These are phyloP conservation scores for Rhodocollybia butyracea DNA, from an alignment of 768 basidiomycete genomes.

Conservation along the genomic window DNA sequence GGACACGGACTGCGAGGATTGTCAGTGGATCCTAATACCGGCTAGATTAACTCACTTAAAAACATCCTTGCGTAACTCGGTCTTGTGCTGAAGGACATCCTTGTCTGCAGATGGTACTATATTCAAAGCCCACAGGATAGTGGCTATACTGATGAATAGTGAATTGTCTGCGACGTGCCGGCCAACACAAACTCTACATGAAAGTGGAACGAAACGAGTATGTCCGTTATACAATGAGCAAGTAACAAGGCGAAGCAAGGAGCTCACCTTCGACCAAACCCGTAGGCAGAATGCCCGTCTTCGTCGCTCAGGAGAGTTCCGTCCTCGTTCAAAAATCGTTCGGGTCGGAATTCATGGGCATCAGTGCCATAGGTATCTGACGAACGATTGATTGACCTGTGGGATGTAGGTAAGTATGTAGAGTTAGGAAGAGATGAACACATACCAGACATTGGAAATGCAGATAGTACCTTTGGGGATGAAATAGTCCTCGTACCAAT, in stretches of 20 bases:
- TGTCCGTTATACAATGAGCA: neutral
- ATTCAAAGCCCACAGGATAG: slow-evolving; percentile 1
- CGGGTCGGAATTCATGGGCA: neutral
- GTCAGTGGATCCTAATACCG: neutral
- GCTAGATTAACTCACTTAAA: neutral
- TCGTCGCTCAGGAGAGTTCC: neutral
- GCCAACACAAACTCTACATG: slow-evolving; percentile 4
- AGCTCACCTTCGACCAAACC: slow-evolving; percentile 1
- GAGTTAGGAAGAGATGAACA: neutral
- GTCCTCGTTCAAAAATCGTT: neutral
- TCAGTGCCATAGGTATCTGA: neutral
- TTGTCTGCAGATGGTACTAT: neutral
- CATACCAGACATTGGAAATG: slow-evolving; percentile 2
- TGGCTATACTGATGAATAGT: slow-evolving; percentile 4
- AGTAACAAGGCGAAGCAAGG: neutral
- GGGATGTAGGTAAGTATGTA: neutral
- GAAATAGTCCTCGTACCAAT: slow-evolving; percentile 6
- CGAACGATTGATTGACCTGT: slow-evolving; percentile 4
- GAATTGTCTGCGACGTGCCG: slow-evolving; percentile 1
- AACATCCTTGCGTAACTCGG: neutral
- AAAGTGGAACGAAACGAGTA: neutral
- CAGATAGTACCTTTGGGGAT: neutral
- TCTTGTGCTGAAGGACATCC: neutral
- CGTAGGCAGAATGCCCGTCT: slow-evolving; percentile 1
- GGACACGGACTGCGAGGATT: neutral